Evolutionary conservation across 345 rosid genomes (phyloP).

Genomic region (Clausena lansium): DNA sequence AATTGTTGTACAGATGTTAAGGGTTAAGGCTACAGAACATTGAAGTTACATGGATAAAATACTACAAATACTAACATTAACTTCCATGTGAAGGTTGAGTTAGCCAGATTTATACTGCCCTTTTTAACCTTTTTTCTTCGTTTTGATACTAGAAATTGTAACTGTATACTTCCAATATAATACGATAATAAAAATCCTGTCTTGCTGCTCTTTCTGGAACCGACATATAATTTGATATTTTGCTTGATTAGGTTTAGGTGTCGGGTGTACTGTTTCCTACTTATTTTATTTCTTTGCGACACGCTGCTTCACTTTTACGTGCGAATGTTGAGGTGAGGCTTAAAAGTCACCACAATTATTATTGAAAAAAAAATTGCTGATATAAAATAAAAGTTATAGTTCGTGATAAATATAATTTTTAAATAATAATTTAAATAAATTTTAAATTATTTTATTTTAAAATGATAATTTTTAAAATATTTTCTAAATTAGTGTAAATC

Average conservation of each 20-base stretch:
- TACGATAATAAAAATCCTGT: background rate
- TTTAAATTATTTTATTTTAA: too few relatives aligned
- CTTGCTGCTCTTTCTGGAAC: background rate
- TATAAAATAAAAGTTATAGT: too few relatives aligned
- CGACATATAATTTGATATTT: background rate
- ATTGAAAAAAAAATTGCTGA: too few relatives aligned
- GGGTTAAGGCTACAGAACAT: constrained; percentile 16
- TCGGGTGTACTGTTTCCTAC: background rate
- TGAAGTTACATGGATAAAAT: background rate
- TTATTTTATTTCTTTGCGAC: background rate
- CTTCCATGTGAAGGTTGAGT: constrained; percentile 15
- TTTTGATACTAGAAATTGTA: background rate
- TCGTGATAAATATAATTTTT: too few relatives aligned
- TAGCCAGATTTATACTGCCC: constrained; percentile 2
- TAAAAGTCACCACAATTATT: too few relatives aligned
- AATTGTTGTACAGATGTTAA: constrained; percentile 36
- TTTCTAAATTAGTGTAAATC: too few relatives aligned
- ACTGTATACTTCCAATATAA: background rate
- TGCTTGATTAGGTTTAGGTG: constrained; percentile 11
- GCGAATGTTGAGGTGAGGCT: background rate
- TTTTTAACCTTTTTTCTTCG: background rate
- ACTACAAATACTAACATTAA: constrained; percentile 10
- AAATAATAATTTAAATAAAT: too few relatives aligned
- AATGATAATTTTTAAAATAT: too few relatives aligned
- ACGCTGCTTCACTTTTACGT: background rate